These are phyloP conservation scores for Cocos nucifera DNA, from an alignment of 176 grass and related monocot species.

Conservation along the genomic window DNA sequence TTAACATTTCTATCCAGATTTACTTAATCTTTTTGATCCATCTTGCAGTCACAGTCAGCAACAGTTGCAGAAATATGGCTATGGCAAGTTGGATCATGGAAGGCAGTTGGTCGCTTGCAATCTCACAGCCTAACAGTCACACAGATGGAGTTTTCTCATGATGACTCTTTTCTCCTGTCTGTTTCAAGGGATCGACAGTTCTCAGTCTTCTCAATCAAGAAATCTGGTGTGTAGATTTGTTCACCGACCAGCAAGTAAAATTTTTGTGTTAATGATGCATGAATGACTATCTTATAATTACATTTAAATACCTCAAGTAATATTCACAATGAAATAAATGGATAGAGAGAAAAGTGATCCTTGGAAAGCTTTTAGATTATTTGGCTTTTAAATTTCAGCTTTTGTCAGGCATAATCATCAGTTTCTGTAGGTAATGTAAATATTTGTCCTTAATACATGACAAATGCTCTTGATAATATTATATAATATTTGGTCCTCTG, in stretches of 20 bases:
- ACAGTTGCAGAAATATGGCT: slow-evolving; percentile 82
- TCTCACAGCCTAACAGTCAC: slow-evolving; percentile 93
- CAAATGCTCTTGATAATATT: too few relatives aligned
- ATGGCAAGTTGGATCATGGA: slow-evolving; percentile 97
- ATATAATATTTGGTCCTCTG: too few relatives aligned
- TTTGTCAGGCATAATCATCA: too few relatives aligned
- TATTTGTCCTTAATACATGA: too few relatives aligned
- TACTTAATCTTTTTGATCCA: slow-evolving; percentile 1
- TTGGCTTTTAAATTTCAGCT: too few relatives aligned
- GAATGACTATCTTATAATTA: too few relatives aligned
- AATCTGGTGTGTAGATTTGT: slow-evolving; percentile 31
- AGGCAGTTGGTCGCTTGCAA: slow-evolving; percentile 63
- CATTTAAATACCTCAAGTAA: too few relatives aligned
- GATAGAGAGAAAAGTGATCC: too few relatives aligned
- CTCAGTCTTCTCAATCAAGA: slow-evolving; percentile 55
- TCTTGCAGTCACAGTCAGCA: slow-evolving; percentile 61
- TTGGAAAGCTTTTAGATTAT: too few relatives aligned
- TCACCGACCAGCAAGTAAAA: neutral
- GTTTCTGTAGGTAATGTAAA: too few relatives aligned
- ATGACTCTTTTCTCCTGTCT: slow-evolving; percentile 65
- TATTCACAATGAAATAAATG: too few relatives aligned
- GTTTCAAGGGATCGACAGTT: slow-evolving; percentile 88
- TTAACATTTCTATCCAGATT: neutral
- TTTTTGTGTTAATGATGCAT: too few relatives aligned
- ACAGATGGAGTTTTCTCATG: slow-evolving; percentile 81